Conservation (phyloP, 805 yeast genomes). For the Saccharomycopsis lassenensis region DNA sequence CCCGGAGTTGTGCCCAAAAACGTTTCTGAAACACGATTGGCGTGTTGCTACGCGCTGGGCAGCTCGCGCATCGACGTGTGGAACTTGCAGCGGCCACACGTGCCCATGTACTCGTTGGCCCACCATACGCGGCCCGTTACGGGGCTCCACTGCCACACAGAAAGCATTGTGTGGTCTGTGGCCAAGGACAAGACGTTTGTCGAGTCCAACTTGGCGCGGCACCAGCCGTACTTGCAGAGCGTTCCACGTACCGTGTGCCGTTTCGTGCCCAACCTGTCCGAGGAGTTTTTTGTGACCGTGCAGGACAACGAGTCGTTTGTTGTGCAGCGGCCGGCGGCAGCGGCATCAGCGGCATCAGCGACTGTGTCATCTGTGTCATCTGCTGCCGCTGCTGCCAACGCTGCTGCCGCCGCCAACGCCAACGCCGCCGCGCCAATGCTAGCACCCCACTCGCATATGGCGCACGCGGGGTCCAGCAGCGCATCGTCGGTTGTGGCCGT, state of each 20-base stretch:
- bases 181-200: constrained; percentile 30
- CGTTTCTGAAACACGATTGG: no score
- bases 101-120: constrained; percentile 10
- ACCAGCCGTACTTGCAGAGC: no score
- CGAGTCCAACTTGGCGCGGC: constrained; percentile 28
- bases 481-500: no score
- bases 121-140: constrained; percentile 22
- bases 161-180: constrained; percentile 27
- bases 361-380: no score
- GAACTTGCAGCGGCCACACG: constrained; percentile 18
- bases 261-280: constrained; percentile 9
- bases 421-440: constrained; percentile 12
- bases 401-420: constrained; percentile 9
- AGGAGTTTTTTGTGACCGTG: constrained; percentile 10
- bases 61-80: constrained; percentile 62
- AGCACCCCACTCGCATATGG: no score
- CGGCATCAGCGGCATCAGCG: no score
- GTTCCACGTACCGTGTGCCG: no score
- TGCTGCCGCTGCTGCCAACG: no score
- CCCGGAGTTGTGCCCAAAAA: no score
- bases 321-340: no score
- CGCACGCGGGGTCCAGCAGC: no score
- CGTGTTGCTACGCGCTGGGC: constrained; percentile 28
- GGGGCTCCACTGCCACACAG: constrained; percentile 36
- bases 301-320: constrained; percentile 12